Base-by-base conservation (phyloP, 768 basidiomycete species). In the Trametes cinnabarina region DNA sequence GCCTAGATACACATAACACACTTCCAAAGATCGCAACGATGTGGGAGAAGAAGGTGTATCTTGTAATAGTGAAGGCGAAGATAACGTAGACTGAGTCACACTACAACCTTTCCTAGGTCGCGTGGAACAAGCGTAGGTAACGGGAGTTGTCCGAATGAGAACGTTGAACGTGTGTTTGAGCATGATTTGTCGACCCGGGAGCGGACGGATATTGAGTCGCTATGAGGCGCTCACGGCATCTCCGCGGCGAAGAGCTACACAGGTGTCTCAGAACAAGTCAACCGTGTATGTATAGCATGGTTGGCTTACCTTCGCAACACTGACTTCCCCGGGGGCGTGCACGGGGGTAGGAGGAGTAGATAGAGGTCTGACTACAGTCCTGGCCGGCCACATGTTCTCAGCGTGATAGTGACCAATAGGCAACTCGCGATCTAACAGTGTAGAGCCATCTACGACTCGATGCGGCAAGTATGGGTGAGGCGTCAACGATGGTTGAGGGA, bases 181-280 rank as follows among this genome's bases (percentile, higher is more conserved):
- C n/a, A n/a, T n/a, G n/a, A n/a, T n/a, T n/a, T n/a, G n/a, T n/a
- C n/a, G n/a, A n/a, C n/a, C n/a, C n/a, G n/a, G n/a, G n/a, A n/a
- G n/a, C n/a, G n/a, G n/a, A n/a, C n/a, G n/a, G n/a, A 26, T 14
- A 6, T 17, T 22, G 44, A 25, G 9, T 5, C 4, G 41, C 20
- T 22, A 19, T 7, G 19, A n/a, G n/a, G 15, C 3, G 11, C 20
- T 65, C 58, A 68, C 4, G 67, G 67, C 62, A 62, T 61, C 51
- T 69, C 68, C 8, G 68, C 68, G 32, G 61, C 63, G 53, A 69
- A 69, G 9, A 69, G 55, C 65, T 69, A 43, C 17, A 43, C 12
- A 42, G 2, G 34, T 20, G 15, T 35, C 28, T 26, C n/a, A 53
- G 28, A 26, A 57, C n/a, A 6, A n/a, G n/a, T n/a, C n/a, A n/a